Evolutionary conservation across 345 rosid species (phyloP).

Genomic region (Aurinia saxatilis): DNA sequence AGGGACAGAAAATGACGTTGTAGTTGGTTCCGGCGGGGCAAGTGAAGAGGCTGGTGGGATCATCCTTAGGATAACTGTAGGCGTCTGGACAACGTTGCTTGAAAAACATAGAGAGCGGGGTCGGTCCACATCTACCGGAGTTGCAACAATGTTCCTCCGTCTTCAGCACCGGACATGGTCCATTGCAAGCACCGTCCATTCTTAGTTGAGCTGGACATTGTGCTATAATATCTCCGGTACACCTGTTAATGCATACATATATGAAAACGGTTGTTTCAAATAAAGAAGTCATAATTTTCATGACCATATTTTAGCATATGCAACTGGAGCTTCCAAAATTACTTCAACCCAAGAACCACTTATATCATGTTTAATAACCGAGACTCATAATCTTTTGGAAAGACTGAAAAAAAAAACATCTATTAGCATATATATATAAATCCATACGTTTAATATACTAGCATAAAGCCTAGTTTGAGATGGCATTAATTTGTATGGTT

Average conservation of each 20-base stretch:
- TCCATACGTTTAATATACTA: too few relatives aligned
- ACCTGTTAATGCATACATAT: constrained; percentile 27
- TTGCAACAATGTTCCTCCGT: constrained; percentile 41
- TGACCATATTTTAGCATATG: too few relatives aligned
- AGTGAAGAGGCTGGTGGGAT: constrained; percentile 27
- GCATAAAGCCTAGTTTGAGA: too few relatives aligned
- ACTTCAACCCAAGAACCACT: too few relatives aligned
- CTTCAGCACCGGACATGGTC: constrained; percentile 34
- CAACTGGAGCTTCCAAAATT: too few relatives aligned
- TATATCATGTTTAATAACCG: too few relatives aligned
- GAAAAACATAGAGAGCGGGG: constrained; percentile 36
- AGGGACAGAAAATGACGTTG: constrained; percentile 27
- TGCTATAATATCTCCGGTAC: constrained; percentile 27
- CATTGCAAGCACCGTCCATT: constrained; percentile 38
- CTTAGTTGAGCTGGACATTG: constrained; percentile 36
- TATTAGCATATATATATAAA: too few relatives aligned
- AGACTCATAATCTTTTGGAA: too few relatives aligned
- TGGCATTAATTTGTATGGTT: not conserved
- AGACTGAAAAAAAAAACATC: too few relatives aligned
- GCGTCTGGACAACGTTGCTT: constrained; percentile 48
- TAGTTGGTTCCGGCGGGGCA: constrained; percentile 21
- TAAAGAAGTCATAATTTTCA: too few relatives aligned
- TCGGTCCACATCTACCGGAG: constrained; percentile 37
- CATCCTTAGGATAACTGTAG: constrained; percentile 52
- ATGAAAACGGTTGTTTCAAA: not conserved